Evolutionary conservation across 768 basidiomycete genomes (phyloP).

Genomic region (Lactifluus piperatus): DNA sequence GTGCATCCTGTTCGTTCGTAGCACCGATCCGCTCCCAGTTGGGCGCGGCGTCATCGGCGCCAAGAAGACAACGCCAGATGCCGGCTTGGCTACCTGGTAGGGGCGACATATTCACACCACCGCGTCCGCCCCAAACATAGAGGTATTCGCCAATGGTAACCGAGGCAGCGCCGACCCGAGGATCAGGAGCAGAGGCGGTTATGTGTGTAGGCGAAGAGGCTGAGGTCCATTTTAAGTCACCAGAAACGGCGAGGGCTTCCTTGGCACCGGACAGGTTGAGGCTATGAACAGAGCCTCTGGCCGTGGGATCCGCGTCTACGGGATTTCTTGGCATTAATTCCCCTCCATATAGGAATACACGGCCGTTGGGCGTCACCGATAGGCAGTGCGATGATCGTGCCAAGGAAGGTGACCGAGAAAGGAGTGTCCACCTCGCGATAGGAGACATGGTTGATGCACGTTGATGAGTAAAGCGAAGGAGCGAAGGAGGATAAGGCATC

Average conservation of each 20-base stretch:
- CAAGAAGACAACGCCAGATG: neutral
- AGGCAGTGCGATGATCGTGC: slow-evolving; percentile 38
- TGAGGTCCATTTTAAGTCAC: neutral
- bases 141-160: slow-evolving; percentile 22
- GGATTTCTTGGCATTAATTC: slow-evolving; percentile 33
- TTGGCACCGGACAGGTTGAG: slow-evolving; percentile 20
- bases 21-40: slow-evolving; percentile 20
- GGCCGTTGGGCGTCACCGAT: slow-evolving; percentile 1
- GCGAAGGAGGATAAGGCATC: too few relatives aligned
- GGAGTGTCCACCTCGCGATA: neutral
- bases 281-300: slow-evolving; percentile 25
- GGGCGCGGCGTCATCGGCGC: neutral
- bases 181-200: neutral
- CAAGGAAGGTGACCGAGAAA: slow-evolving; percentile 6
- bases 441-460: too few relatives aligned
- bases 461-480: too few relatives aligned
- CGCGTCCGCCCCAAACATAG: slow-evolving; percentile 41
- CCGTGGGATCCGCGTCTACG: slow-evolving; percentile 27
- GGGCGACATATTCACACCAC: slow-evolving; percentile 33
- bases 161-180: slow-evolving; percentile 5
- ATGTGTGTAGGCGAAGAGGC: neutral
- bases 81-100: slow-evolving; percentile 24
- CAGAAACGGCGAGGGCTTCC: neutral
- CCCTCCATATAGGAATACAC: slow-evolving; percentile 35
- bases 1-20: slow-evolving; percentile 27